Evolutionary conservation across 106 monocot species (phyloP).

Genomic region (Dioscorea dumetorum): DNA sequence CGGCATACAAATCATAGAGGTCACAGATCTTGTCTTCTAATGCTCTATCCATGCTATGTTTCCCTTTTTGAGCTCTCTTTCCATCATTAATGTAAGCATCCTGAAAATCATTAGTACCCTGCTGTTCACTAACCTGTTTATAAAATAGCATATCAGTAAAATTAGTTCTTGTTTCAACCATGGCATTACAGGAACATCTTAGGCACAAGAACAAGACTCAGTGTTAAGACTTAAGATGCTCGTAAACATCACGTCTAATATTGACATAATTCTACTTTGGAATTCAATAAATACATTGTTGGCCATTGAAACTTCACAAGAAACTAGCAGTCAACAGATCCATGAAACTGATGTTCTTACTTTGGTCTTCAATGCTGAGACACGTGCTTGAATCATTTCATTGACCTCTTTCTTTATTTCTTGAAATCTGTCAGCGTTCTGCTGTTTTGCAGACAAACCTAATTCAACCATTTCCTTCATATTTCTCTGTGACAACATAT

Average conservation of each 20-base stretch:
- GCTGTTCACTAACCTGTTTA: constrained; percentile 50
- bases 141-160: neutral
- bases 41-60: constrained; percentile 56
- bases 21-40: constrained; percentile 94
- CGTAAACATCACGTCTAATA: too few relatives aligned
- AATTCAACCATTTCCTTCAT: constrained; percentile 89
- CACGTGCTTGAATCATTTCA: constrained; percentile 76
- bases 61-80: constrained; percentile 45
- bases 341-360: constrained; percentile 15
- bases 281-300: too few relatives aligned
- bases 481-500: constrained; percentile 58
- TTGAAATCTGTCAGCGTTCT: constrained; percentile 67
- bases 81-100: constrained; percentile 39
- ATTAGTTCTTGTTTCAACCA: too few relatives aligned
- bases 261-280: too few relatives aligned
- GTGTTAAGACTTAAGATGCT: too few relatives aligned
- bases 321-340: too few relatives aligned
- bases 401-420: constrained; percentile 75
- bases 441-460: constrained; percentile 79
- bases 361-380: constrained; percentile 49
- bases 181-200: too few relatives aligned
- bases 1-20: constrained; percentile 93
- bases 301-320: too few relatives aligned
- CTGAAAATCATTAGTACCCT: constrained; percentile 76
- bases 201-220: too few relatives aligned